These are phyloP conservation scores for Xenosphaeropsis pyriputrescens DNA, from an alignment of 2,329 filamentous ascomycete species.

Conservation along the genomic window DNA sequence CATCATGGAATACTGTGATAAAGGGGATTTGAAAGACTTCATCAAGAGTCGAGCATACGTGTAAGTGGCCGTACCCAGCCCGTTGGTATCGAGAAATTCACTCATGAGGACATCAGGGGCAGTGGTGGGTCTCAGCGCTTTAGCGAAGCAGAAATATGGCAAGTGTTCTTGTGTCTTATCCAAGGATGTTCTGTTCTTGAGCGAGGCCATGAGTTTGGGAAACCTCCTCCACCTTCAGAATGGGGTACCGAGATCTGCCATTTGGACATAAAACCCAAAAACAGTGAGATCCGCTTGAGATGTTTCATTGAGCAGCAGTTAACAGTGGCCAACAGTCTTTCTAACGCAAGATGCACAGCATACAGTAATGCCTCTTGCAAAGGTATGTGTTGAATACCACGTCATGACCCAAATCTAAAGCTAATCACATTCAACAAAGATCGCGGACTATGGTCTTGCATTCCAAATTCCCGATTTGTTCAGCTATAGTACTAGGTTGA, in stretches of 20 bases:
- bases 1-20: neutral
- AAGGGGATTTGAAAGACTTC: neutral
- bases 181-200: neutral
- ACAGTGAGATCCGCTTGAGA: neutral
- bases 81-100: neutral
- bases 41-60: neutral
- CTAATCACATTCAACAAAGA: neutral
- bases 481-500: neutral
- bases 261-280: neutral
- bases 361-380: neutral
- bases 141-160: neutral
- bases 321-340: neutral
- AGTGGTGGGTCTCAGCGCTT: neutral
- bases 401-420: neutral
- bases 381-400: neutral
- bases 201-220: neutral
- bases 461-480: neutral
- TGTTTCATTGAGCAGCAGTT: neutral
- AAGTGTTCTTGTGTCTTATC: neutral
- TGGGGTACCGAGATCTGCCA: neutral
- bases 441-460: neutral
- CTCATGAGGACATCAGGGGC: neutral
- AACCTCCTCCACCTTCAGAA: neutral
- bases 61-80: neutral
- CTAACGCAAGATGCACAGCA: neutral